Conservation (phyloP, 352 stramenopile species). For the Poterioochromonas sp. region DNA sequence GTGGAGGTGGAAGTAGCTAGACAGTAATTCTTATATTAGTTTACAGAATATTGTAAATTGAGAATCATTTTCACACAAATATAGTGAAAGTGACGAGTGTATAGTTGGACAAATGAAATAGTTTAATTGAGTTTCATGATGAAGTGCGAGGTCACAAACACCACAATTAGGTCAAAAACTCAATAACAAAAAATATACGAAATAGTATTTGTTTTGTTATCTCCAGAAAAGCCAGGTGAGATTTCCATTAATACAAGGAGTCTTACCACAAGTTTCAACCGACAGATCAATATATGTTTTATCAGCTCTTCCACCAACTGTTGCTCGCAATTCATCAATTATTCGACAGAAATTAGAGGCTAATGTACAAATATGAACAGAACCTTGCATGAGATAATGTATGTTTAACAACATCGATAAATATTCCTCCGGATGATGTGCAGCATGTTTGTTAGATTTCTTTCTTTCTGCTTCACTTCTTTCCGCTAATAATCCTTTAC, state of each 20-base stretch:
- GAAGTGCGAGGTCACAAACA: too few relatives aligned
- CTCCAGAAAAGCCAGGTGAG: not conserved
- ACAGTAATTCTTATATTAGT: too few relatives aligned
- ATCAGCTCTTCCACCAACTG: conserved; percentile 4
- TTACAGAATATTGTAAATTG: too few relatives aligned
- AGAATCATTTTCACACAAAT: too few relatives aligned
- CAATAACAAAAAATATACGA: too few relatives aligned
- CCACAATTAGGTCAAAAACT: too few relatives aligned
- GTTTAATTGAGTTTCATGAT: too few relatives aligned
- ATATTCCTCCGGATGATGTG: not conserved
- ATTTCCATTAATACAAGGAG: not conserved
- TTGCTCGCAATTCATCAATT: conserved; percentile 11
- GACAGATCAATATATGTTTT: not conserved
- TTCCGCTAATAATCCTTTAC: not conserved
- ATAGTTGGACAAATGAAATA: too few relatives aligned
- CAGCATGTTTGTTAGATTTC: not conserved
- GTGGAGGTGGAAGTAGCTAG: too few relatives aligned
- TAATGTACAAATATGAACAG: not conserved
- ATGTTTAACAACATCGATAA: conserved; percentile 17
- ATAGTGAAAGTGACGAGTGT: too few relatives aligned
- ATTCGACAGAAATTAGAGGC: not conserved
- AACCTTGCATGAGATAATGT: not conserved
- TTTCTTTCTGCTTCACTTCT: not conserved
- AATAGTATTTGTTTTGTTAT: not conserved
- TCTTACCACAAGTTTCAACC: not conserved